Conservation (phyloP, 139 green algal species). For the Coccomyxa sp. region DNA sequence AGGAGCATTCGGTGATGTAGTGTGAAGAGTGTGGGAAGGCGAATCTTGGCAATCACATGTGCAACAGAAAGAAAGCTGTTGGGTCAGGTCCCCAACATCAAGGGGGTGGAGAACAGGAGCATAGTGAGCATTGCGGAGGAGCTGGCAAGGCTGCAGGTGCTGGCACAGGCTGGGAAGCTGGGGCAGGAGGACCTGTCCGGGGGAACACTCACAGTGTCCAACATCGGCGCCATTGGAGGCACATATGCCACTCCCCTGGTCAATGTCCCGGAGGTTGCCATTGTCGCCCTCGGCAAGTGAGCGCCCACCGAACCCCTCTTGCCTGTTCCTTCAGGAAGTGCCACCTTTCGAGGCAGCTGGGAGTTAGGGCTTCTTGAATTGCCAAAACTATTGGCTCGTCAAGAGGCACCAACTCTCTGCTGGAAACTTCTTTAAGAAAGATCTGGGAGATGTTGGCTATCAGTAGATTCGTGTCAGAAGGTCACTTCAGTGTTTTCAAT, state of each 20-base stretch:
- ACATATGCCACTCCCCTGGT: conserved; percentile 78
- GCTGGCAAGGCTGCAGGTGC: conserved; percentile 61
- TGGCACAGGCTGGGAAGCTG: conserved; percentile 61
- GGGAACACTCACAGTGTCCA: conserved; percentile 83
- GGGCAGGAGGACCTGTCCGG: conserved; percentile 39
- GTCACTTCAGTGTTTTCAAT: too few species aligned
- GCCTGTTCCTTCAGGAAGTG: conserved; percentile 24
- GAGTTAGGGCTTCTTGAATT: neutral
- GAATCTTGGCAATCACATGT: too few species aligned
- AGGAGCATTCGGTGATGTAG: too few species aligned
- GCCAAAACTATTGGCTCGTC: neutral
- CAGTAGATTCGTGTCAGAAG: too few species aligned
- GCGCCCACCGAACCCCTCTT: neutral
- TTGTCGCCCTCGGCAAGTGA: conserved; percentile 75
- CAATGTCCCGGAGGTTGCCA: conserved; percentile 67
- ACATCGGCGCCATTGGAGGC: conserved; percentile 86
- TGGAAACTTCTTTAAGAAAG: too few species aligned
- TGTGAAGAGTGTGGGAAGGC: too few species aligned
- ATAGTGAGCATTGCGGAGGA: conserved; percentile 61
- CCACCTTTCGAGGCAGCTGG: conserved; percentile 12
- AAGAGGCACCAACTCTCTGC: neutral
- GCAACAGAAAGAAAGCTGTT: neutral
- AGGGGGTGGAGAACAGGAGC: conserved; percentile 46
- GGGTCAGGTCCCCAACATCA: conserved; percentile 77
- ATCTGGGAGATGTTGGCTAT: neutral